A percentile compares a stretch with the other conserved stretches of the same genome.
phyloP scores from a whole-genome alignment of 2,329 filamentous ascomycete genomes.

The Beauveria varroae region DNA sequence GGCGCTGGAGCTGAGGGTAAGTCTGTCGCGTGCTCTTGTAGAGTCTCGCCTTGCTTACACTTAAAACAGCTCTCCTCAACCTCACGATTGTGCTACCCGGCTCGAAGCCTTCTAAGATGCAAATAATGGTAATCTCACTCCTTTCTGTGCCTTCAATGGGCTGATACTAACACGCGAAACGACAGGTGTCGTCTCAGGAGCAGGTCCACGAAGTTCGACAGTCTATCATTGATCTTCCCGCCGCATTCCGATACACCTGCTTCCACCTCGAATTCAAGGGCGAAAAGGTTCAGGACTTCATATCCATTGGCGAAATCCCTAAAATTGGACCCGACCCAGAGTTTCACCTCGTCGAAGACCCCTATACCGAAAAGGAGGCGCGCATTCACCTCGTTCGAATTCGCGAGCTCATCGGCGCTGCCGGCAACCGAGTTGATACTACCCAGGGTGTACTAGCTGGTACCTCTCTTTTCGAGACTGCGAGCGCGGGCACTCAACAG shows the following conservation, averaged over 20 bases:
- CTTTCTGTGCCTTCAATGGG: constrained; percentile 14
- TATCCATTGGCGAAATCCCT: constrained; percentile 82
- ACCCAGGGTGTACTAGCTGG: constrained; percentile 82
- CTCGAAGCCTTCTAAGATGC: constrained; percentile 62
- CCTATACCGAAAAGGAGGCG: constrained; percentile 97
- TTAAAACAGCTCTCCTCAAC: constrained; percentile 42
- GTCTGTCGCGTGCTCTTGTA: constrained; percentile 7
- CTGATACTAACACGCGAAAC: background rate
- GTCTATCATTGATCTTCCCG: constrained; percentile 86
- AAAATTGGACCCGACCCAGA: constrained; percentile 71
- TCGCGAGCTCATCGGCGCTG: constrained; percentile 85
- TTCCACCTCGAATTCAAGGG: constrained; percentile 94
- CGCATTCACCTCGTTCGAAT: constrained; percentile 89
- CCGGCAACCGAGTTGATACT: constrained; percentile 79
- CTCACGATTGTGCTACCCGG: constrained; percentile 77
- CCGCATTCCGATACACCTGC: constrained; percentile 95
- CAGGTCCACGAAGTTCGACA: constrained; percentile 96
- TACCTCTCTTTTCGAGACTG: constrained; percentile 75
- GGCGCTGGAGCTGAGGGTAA: constrained; percentile 29
- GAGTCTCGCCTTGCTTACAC: constrained; percentile 15
- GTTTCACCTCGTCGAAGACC: constrained; percentile 79
- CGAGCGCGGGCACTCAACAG: constrained; percentile 46
- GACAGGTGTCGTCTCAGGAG: constrained; percentile 80
- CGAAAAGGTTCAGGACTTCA: constrained; percentile 87
- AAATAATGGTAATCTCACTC: constrained; percentile 62